phyloP scores from a whole-genome alignment of 2,329 filamentous ascomycete genomes.

The Chaetoscypha palmicola region DNA sequence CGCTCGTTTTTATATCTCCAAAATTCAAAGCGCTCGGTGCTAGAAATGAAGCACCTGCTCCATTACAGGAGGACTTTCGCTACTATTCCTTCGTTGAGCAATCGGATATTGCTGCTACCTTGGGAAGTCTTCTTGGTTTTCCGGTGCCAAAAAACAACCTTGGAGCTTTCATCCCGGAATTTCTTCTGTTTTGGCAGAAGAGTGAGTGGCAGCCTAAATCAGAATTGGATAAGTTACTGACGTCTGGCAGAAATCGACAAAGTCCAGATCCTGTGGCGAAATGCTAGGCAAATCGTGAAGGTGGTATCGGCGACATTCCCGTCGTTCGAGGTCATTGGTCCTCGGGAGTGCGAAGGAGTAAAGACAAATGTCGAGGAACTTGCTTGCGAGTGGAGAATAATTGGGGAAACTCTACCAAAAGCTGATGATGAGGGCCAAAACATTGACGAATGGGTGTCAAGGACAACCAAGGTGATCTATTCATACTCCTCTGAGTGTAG shows the following conservation, averaged over 20 bases:
- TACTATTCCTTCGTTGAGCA: slow-evolving; percentile 87
- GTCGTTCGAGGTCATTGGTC: slow-evolving; percentile 36
- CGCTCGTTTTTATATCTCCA: slow-evolving; percentile 83
- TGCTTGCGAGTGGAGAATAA: slow-evolving; percentile 60
- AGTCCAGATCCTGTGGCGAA: slow-evolving; percentile 64
- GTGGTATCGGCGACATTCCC: slow-evolving; percentile 71
- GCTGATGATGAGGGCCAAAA: slow-evolving; percentile 22
- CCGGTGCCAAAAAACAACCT: slow-evolving; percentile 86
- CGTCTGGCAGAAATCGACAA: slow-evolving; percentile 42
- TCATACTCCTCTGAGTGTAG: no score
- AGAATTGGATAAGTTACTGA: background rate
- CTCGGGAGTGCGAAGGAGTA: slow-evolving; percentile 19
- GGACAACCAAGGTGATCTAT: slow-evolving; percentile 40
- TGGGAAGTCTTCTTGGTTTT: slow-evolving; percentile 80
- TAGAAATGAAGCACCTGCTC: slow-evolving; percentile 43
- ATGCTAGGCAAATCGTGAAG: slow-evolving; percentile 71
- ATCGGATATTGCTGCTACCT: slow-evolving; percentile 84
- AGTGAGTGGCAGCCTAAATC: slow-evolving; percentile 43
- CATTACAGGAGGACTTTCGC: slow-evolving; percentile 62
- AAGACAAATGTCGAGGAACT: slow-evolving; percentile 44
- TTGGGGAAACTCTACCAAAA: slow-evolving; percentile 26
- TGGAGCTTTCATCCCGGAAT: slow-evolving; percentile 73
- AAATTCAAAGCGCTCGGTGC: slow-evolving; percentile 57
- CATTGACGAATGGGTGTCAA: slow-evolving; percentile 36
- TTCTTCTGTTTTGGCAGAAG: slow-evolving; percentile 69